Evolutionary conservation across 768 basidiomycete genomes (phyloP), one percentile per base, ranked within the genome.

Genomic region (Lactarius pseudohatsudake): DNA sequence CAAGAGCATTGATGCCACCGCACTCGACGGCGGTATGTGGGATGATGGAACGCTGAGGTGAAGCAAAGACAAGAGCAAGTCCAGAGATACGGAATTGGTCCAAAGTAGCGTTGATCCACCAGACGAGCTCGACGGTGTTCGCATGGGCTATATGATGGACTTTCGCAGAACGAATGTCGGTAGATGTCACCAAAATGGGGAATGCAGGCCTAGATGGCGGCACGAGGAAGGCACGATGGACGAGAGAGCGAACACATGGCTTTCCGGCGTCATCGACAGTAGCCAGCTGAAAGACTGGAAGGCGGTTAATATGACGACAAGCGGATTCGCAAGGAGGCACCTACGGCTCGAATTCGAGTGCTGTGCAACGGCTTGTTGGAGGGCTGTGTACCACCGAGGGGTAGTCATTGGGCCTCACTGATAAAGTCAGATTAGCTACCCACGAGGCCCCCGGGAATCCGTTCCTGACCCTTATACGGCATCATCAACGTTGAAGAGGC

Each of bases 41-140:
- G 82, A 83, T 28, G 82, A 83, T 28, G 73, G 69, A 64, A 78
- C 83, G 79, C 7, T 72, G 67, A 0, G 84, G 82, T 0, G 79
- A 71, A 0, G 89, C 85, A 26, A 92, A 78, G 66, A 92, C 69
- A 73, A 79, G 80, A 26, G 83, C 84, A 16, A 74, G 75, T 1
- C 87, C 92, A 0, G 78, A 67, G 72, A 96, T 77, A 57, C 94
- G 86, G 73, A 87, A 93, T 72, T 96, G 93, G 73, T 91, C 86
- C 61, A 81, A 75, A 0, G 85, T 81, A 26, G 83, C 81, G 36
- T 83, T 80, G 61, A 87, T 82, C 90, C 91, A 95, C 87, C 89
- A 94, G 13, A 81, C 84, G 53, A 88, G 69, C 74, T 94, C 88
- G 67, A 87, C 82, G 53, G 79, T 74, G 11, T 81, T 72, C 64